These are phyloP conservation scores for Kazachstania taianensis DNA, from an alignment of 805 yeast species.

Conservation along the genomic window DNA sequence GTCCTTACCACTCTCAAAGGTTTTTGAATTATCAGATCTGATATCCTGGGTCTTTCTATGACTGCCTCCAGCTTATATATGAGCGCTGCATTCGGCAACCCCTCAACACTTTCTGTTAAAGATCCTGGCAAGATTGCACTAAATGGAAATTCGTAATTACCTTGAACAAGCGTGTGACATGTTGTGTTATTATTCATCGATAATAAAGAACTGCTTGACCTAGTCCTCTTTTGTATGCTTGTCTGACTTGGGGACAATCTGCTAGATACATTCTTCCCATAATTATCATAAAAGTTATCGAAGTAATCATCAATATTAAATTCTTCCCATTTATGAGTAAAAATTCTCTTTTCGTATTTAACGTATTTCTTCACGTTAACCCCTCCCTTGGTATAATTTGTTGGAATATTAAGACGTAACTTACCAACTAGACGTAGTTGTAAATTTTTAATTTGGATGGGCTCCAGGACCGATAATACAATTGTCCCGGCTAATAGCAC, in stretches of 20 bases:
- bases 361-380: constrained; percentile 38
- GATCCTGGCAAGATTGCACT: constrained; percentile 75
- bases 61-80: constrained; percentile 67
- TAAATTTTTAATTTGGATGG: constrained; percentile 55
- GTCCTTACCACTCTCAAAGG: constrained; percentile 80
- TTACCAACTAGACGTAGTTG: constrained; percentile 56
- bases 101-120: constrained; percentile 80
- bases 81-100: constrained; percentile 70
- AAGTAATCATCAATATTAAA: constrained; percentile 41
- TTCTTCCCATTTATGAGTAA: constrained; percentile 70
- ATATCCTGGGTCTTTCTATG: constrained; percentile 73
- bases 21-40: constrained; percentile 54
- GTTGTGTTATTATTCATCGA: constrained; percentile 19
- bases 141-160: constrained; percentile 88
- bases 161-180: constrained; percentile 44
- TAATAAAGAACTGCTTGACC: constrained; percentile 24
- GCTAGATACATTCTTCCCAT: constrained; percentile 14
- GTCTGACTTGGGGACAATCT: constrained; percentile 15
- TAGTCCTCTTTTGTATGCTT: constrained; percentile 16
- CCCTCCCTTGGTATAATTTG: constrained; percentile 26
- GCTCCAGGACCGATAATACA: constrained; percentile 67
- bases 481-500: constrained; percentile 68
- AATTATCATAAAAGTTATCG: constrained; percentile 17
- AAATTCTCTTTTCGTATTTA: constrained; percentile 52
- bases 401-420: constrained; percentile 51